Evolutionary conservation across 2,329 filamentous ascomycete species (phyloP).

Genomic region (Venturia effusa): DNA sequence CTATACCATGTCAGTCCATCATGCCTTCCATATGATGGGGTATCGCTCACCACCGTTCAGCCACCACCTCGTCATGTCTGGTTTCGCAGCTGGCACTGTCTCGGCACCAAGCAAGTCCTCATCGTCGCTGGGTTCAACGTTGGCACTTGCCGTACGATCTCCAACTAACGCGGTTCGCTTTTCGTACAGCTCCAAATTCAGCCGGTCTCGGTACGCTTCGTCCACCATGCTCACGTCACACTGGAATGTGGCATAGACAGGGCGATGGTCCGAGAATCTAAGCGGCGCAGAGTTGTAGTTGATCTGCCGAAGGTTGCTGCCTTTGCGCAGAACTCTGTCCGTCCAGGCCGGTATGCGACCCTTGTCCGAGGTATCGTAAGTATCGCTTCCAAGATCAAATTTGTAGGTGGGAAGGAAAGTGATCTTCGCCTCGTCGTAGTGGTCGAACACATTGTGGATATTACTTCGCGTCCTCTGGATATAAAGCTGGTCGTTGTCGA

Average conservation of each 20-base stretch:
- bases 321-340: conserved; percentile 82
- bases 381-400: conserved; percentile 78
- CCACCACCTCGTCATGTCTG: conserved; percentile 55
- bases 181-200: conserved; percentile 66
- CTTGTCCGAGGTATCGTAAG: conserved; percentile 92
- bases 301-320: conserved; percentile 68
- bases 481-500: conserved; percentile 91
- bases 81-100: conserved; percentile 46
- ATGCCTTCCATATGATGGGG: conserved; percentile 21
- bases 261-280: conserved; percentile 89
- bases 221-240: conserved; percentile 75
- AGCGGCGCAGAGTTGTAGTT: conserved; percentile 75
- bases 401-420: conserved; percentile 92
- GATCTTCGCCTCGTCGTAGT: conserved; percentile 83
- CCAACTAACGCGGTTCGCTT: conserved; percentile 52
- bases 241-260: conserved; percentile 82
- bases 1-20: conserved; percentile 25
- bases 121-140: conserved; percentile 53
- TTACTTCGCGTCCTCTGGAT: conserved; percentile 97
- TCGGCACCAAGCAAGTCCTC: conserved; percentile 76
- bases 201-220: conserved; percentile 57
- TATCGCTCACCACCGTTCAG: conserved; percentile 50
- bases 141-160: conserved; percentile 46
- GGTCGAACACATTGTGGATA: conserved; percentile 72
- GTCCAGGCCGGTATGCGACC: conserved; percentile 94